A percentile compares a stretch with the other conserved stretches of the same genome.
Evolutionary conservation across 1,139 yeast genomes (phyloP).

Genomic region (Yamadazyma buinensis): DNA sequence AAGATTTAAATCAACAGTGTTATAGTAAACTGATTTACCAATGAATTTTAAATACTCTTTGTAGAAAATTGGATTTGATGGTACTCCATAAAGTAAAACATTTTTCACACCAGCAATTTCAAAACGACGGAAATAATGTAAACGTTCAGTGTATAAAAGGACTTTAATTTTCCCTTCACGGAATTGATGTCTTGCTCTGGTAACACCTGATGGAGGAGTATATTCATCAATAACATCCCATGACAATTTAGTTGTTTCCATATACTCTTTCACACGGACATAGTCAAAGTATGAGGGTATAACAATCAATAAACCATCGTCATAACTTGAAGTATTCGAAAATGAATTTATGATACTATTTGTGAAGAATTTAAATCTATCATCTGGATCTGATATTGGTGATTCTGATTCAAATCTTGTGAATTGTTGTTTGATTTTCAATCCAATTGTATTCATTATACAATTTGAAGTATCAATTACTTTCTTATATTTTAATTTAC

Average conservation of each 20-base stretch:
- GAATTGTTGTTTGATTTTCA: constrained; percentile 69
- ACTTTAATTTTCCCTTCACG: constrained; percentile 63
- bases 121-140: constrained; percentile 86
- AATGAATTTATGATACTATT: constrained; percentile 70
- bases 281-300: constrained; percentile 89
- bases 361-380: constrained; percentile 75
- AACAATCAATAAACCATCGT: constrained; percentile 73
- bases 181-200: constrained; percentile 70
- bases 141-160: constrained; percentile 83
- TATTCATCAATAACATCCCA: constrained; percentile 81
- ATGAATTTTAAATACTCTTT: constrained; percentile 62
- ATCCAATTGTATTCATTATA: constrained; percentile 47
- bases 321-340: constrained; percentile 51
- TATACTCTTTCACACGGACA: constrained; percentile 67
- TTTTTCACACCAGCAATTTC: constrained; percentile 85
- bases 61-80: constrained; percentile 81
- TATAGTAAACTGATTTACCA: constrained; percentile 45
- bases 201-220: constrained; percentile 63
- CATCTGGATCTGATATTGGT: constrained; percentile 69
- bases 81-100: constrained; percentile 77
- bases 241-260: constrained; percentile 59
- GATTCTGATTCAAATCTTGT: constrained; percentile 60
- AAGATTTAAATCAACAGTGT: constrained; percentile 54
- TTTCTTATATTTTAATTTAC: constrained; percentile 57
- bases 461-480: constrained; percentile 33